Evolutionary conservation across 2,329 filamentous ascomycete genomes (phyloP).

Genomic region (Coniochaeta sp.): DNA sequence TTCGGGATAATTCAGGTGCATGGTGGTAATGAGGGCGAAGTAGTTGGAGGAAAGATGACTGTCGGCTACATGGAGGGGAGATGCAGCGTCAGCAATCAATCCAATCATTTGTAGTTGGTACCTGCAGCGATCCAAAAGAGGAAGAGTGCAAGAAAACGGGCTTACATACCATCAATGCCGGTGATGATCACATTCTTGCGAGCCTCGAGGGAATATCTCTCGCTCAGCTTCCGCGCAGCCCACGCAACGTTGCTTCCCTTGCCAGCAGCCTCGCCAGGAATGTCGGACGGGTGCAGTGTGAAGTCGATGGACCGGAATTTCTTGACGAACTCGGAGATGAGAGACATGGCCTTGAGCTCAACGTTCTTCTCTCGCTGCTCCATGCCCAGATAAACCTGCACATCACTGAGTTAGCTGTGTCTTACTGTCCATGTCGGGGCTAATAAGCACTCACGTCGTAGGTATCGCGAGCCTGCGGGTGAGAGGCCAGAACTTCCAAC

Average conservation of each 20-base stretch:
- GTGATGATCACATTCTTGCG: slow-evolving; percentile 61
- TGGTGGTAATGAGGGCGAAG: slow-evolving; percentile 55
- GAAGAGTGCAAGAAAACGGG: not conserved
- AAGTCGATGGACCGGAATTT: slow-evolving; percentile 61
- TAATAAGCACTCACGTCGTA: slow-evolving; percentile 57
- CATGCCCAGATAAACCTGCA: slow-evolving; percentile 65
- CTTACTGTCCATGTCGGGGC: not conserved
- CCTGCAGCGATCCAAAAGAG: too few relatives aligned
- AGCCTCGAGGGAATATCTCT: slow-evolving; percentile 44
- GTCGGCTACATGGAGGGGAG: slow-evolving; percentile 43
- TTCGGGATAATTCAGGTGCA: slow-evolving; percentile 54
- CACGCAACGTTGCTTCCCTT: slow-evolving; percentile 71
- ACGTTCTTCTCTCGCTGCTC: slow-evolving; percentile 58
- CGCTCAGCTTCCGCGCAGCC: slow-evolving; percentile 59
- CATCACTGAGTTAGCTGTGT: slow-evolving; percentile 7
- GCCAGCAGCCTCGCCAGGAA: slow-evolving; percentile 61
- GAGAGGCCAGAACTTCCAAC: slow-evolving; percentile 59
- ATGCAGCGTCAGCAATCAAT: not conserved
- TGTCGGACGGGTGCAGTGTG: slow-evolving; percentile 58
- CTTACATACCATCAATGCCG: slow-evolving; percentile 60
- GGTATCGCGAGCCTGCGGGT: slow-evolving; percentile 52
- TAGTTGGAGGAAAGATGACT: slow-evolving; percentile 64
- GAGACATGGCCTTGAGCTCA: slow-evolving; percentile 51
- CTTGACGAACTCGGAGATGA: slow-evolving; percentile 56
- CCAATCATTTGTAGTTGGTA: not conserved